These are phyloP conservation scores for Alternaria sp. DNA, from an alignment of 2,329 filamentous ascomycete genomes.

Conservation along the genomic window DNA sequence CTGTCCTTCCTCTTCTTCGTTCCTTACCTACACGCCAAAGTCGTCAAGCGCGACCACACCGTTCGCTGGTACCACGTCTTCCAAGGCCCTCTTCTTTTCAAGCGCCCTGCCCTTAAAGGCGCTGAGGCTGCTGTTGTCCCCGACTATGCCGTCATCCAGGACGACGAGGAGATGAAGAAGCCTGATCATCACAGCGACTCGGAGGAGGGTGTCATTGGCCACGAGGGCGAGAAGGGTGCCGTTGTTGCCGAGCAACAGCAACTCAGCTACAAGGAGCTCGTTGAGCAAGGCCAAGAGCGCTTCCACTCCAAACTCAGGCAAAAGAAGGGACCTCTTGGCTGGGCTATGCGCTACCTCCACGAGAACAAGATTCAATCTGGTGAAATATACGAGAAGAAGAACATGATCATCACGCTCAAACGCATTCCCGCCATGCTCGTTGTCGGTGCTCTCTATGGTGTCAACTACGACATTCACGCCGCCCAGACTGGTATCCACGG, in stretches of 20 bases:
- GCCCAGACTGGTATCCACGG: constrained; percentile 75
- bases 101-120: constrained; percentile 64
- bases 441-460: constrained; percentile 72
- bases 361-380: constrained; percentile 77
- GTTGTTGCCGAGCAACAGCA: constrained; percentile 63
- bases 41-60: constrained; percentile 73
- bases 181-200: constrained; percentile 40
- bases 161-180: constrained; percentile 58
- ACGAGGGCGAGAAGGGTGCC: constrained; percentile 46
- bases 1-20: constrained; percentile 76
- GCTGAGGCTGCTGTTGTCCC: constrained; percentile 68
- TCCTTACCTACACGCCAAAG: constrained; percentile 70
- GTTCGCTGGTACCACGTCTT: constrained; percentile 71
- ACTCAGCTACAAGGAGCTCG: constrained; percentile 68
- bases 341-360: constrained; percentile 81
- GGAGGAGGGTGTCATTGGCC: constrained; percentile 41
- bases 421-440: constrained; percentile 74
- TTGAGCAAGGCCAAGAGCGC: constrained; percentile 64
- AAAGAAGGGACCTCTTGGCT: constrained; percentile 74
- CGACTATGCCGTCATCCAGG: constrained; percentile 79
- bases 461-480: constrained; percentile 83
- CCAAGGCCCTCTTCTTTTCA: constrained; percentile 66
- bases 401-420: constrained; percentile 69
- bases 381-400: constrained; percentile 76
- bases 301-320: constrained; percentile 71